Conservation (phyloP, 768 basidiomycete genomes). For the Pleurotus tuoliensis region DNA sequence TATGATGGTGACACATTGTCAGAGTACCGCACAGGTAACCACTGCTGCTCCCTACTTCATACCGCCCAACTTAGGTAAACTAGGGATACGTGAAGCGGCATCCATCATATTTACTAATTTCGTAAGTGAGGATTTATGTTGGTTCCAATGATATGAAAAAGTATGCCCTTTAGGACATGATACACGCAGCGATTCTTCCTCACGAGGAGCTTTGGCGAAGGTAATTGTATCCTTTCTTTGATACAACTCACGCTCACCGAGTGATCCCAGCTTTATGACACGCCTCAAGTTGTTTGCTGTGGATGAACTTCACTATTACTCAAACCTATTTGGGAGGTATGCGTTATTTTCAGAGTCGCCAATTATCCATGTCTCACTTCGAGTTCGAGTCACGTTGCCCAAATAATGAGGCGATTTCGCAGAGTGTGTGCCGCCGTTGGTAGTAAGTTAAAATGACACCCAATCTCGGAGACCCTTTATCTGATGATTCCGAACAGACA, state of each 20-base stretch:
- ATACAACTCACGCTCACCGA: not conserved
- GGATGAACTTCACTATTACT: slow-evolving; percentile 87
- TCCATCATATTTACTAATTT: slow-evolving; percentile 91
- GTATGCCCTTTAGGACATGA: slow-evolving; percentile 57
- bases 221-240: slow-evolving; percentile 26
- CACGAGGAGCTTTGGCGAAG: slow-evolving; percentile 82
- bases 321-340: slow-evolving; percentile 76
- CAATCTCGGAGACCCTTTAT: not conserved
- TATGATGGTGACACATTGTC: slow-evolving; percentile 89
- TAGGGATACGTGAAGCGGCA: slow-evolving; percentile 67
- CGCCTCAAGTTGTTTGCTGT: slow-evolving; percentile 76
- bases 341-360: not conserved
- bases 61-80: not conserved
- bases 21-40: slow-evolving; percentile 56
- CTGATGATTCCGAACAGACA: slow-evolving; percentile 35
- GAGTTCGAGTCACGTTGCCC: slow-evolving; percentile 66
- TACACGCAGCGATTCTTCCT: slow-evolving; percentile 82
- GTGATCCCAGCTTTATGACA: slow-evolving; percentile 58
- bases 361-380: not conserved
- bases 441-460: slow-evolving; percentile 42
- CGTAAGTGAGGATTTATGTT: slow-evolving; percentile 32
- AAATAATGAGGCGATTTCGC: slow-evolving; percentile 71
- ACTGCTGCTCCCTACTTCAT: not conserved
- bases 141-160: not conserved
- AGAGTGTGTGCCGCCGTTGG: slow-evolving; percentile 75